Percentiles rank a stretch among this genome's conserved stretches.
Evolutionary conservation across 805 yeast genomes (phyloP).

Genomic region (Ogataea chonburiensis): DNA sequence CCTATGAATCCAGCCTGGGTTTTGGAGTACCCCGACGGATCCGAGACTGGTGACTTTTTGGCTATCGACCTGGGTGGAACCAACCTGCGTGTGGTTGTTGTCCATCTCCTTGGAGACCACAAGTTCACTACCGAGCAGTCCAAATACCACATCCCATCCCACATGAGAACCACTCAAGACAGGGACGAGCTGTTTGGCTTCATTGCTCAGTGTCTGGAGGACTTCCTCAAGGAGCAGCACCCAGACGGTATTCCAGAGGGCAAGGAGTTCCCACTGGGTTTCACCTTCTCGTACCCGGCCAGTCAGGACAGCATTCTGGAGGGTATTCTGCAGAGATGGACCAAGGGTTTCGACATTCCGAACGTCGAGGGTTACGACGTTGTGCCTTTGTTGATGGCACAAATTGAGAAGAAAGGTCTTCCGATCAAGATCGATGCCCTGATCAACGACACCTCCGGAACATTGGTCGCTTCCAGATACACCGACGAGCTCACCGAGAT

Average conservation of each 20-base stretch:
- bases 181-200: slow-evolving; percentile 80
- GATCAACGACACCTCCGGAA: slow-evolving; percentile 97
- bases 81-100: slow-evolving; percentile 56
- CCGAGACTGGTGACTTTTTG: slow-evolving; percentile 56
- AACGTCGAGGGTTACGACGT: slow-evolving; percentile 96
- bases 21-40: slow-evolving; percentile 56
- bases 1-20: slow-evolving; percentile 66
- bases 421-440: slow-evolving; percentile 91
- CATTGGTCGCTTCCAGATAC: slow-evolving; percentile 93
- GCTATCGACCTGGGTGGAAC: slow-evolving; percentile 66
- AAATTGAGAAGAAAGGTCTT: slow-evolving; percentile 61
- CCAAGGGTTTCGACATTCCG: slow-evolving; percentile 95
- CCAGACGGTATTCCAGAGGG: slow-evolving; percentile 63
- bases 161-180: slow-evolving; percentile 74
- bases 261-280: slow-evolving; percentile 75
- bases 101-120: slow-evolving; percentile 63
- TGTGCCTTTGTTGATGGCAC: slow-evolving; percentile 82
- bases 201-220: slow-evolving; percentile 80
- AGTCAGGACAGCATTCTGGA: slow-evolving; percentile 77
- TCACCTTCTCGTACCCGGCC: slow-evolving; percentile 94
- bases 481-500: slow-evolving; percentile 86
- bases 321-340: slow-evolving; percentile 95
- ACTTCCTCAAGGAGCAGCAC: slow-evolving; percentile 63
- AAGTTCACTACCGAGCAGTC: slow-evolving; percentile 86
- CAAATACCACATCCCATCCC: slow-evolving; percentile 77